Conservation (phyloP, 371 early-diverging fungal genomes). For the Actinomucor elegans region DNA sequence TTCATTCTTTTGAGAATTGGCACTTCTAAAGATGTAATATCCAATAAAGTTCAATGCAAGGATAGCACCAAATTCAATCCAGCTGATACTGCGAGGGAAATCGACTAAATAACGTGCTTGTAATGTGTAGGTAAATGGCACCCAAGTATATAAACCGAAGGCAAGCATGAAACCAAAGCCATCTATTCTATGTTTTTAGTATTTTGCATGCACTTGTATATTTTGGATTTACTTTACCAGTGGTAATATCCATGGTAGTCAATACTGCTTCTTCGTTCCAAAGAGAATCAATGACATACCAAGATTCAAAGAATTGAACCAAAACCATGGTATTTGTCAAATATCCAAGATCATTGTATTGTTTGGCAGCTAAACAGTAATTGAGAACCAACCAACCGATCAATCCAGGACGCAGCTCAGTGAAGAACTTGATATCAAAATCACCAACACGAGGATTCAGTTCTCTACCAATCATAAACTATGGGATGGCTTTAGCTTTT, state of each 20-base stretch:
- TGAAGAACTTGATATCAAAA: slow-evolving; percentile 93
- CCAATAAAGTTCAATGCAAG: slow-evolving; percentile 66
- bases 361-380: slow-evolving; percentile 76
- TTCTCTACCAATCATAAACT: slow-evolving; percentile 83
- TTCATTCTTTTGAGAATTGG: slow-evolving; percentile 90
- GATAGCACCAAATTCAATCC: slow-evolving; percentile 48
- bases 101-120: slow-evolving; percentile 88
- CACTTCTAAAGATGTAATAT: slow-evolving; percentile 83
- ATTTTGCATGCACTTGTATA: not conserved
- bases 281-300: slow-evolving; percentile 86
- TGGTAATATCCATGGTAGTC: slow-evolving; percentile 94
- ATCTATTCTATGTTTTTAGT: slow-evolving; percentile 43
- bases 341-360: slow-evolving; percentile 64
- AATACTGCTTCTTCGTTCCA: slow-evolving; percentile 80
- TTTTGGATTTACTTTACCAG: slow-evolving; percentile 29
- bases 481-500: not conserved
- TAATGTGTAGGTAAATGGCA: slow-evolving; percentile 88
- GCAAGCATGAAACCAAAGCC: slow-evolving; percentile 96
- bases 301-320: slow-evolving; percentile 72
- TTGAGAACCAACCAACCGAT: slow-evolving; percentile 84
- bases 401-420: slow-evolving; percentile 90
- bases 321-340: slow-evolving; percentile 80
- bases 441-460: slow-evolving; percentile 83
- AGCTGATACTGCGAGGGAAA: slow-evolving; percentile 62
- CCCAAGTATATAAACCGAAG: slow-evolving; percentile 88